Evolutionary conservation across 257 asterid species (phyloP).

Genomic region (Oldenlandia corymbosa): DNA sequence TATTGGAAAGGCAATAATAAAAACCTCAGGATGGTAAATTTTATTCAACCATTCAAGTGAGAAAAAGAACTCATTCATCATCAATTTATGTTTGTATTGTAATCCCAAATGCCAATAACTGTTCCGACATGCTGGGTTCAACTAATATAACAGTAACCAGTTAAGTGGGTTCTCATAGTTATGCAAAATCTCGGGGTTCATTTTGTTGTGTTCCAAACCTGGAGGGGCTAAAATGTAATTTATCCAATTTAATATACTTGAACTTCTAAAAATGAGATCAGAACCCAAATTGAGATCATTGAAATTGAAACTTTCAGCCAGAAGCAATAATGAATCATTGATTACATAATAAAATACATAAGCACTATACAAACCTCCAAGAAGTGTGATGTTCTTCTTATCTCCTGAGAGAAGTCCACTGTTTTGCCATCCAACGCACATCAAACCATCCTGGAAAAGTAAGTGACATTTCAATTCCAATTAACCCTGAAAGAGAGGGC

Average conservation of each 20-base stretch:
- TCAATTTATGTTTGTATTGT: too few species aligned
- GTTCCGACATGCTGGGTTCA: too few species aligned
- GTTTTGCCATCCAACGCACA: conserved; percentile 97
- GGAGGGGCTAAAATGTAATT: not conserved
- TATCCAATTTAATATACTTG: not conserved
- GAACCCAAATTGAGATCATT: not conserved
- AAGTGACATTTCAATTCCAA: not conserved
- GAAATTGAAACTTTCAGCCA: not conserved
- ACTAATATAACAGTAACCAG: too few species aligned
- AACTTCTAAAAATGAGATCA: not conserved
- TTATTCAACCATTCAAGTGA: too few species aligned
- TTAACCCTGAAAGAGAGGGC: not conserved
- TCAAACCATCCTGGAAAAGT: conserved; percentile 65
- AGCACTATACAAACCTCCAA: conserved; percentile 63
- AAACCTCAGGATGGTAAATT: too few species aligned
- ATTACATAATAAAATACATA: conserved; percentile 5
- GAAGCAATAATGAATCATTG: not conserved
- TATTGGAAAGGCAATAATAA: too few species aligned
- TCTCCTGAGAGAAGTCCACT: conserved; percentile 70
- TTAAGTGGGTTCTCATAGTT: too few species aligned
- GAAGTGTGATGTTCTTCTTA: conserved; percentile 66
- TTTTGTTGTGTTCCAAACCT: not conserved
- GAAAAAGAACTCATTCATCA: too few species aligned
- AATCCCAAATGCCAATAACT: too few species aligned
- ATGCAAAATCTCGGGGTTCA: too few species aligned